These are phyloP conservation scores for Pseudocercospora crystallina DNA, from an alignment of 2,329 filamentous ascomycete species.

Conservation along the genomic window DNA sequence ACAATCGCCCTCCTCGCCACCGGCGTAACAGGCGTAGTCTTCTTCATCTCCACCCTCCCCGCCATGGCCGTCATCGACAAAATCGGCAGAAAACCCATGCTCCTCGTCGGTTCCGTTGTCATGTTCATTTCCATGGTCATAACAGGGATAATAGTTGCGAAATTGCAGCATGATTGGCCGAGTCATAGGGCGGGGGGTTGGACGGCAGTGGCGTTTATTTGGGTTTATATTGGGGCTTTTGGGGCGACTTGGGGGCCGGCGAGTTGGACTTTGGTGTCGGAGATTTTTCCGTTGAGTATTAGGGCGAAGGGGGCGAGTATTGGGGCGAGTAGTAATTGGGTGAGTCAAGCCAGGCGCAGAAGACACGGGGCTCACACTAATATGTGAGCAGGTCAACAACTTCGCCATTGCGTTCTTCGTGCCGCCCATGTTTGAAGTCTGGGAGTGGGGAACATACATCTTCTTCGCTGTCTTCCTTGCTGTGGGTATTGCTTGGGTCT, in stretches of 20 bases:
- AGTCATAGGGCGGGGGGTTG: conserved; percentile 61
- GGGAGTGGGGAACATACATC: conserved; percentile 59
- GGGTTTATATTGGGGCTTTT: conserved; percentile 72
- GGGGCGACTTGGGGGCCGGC: conserved; percentile 70
- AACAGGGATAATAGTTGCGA: conserved; percentile 56
- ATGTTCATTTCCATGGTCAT: conserved; percentile 51
- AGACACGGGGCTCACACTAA: too few species aligned
- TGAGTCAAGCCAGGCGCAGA: too few species aligned
- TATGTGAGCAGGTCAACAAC: too few species aligned
- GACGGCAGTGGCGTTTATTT: conserved; percentile 67
- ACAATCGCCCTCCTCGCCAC: conserved; percentile 41
- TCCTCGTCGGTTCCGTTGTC: conserved; percentile 45
- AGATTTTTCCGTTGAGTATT: conserved; percentile 30
- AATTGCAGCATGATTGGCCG: conserved; percentile 46
- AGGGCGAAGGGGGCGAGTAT: conserved; percentile 43
- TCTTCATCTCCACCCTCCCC: conserved; percentile 42
- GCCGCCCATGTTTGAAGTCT: conserved; percentile 45
- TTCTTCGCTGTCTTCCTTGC: conserved; percentile 60
- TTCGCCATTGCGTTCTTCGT: conserved; percentile 53
- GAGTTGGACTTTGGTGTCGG: conserved; percentile 59
- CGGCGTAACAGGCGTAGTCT: conserved; percentile 43
- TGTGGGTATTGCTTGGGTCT: conserved; percentile 52
- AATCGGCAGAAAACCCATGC: conserved; percentile 41
- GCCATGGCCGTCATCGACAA: conserved; percentile 44
- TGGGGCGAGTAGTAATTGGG: conserved; percentile 43